These are phyloP conservation scores for Leccinellum luteum DNA, from an alignment of 768 basidiomycete species.

Conservation along the genomic window DNA sequence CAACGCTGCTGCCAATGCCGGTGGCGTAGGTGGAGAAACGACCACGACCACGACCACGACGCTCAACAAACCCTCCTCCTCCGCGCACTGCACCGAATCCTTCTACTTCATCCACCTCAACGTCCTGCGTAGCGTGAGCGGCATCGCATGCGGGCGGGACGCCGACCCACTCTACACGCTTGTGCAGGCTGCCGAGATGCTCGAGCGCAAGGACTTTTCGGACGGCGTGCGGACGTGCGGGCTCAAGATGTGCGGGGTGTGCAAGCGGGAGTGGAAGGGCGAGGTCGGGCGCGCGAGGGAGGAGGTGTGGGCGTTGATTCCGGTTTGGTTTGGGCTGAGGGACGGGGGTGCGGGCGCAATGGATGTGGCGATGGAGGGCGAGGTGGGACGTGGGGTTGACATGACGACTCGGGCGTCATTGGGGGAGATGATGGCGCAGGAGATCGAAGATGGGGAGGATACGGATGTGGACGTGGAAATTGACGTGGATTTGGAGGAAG, in stretches of 20 bases:
- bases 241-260: constrained; percentile 51
- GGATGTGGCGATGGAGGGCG: background rate
- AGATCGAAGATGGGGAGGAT: constrained; percentile 7
- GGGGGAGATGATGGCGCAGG: background rate
- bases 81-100: constrained; percentile 55
- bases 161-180: constrained; percentile 73
- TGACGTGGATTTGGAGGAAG: constrained; percentile 6
- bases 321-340: constrained; percentile 60
- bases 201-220: constrained; percentile 66
- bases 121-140: constrained; percentile 64
- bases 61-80: background rate
- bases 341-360: constrained; percentile 5
- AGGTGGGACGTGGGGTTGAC: background rate
- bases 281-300: constrained; percentile 45
- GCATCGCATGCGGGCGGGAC: constrained; percentile 69
- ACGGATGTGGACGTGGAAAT: background rate
- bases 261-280: constrained; percentile 46
- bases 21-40: background rate
- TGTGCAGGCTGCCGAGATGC: constrained; percentile 67
- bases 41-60: background rate
- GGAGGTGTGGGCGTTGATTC: constrained; percentile 61
- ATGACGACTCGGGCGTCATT: background rate
- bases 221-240: constrained; percentile 56
- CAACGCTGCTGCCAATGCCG: background rate
- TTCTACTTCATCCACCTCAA: constrained; percentile 79